These are phyloP conservation scores for Immersiella caudata DNA, from an alignment of 495 filamentous ascomycete species.

Conservation along the genomic window DNA sequence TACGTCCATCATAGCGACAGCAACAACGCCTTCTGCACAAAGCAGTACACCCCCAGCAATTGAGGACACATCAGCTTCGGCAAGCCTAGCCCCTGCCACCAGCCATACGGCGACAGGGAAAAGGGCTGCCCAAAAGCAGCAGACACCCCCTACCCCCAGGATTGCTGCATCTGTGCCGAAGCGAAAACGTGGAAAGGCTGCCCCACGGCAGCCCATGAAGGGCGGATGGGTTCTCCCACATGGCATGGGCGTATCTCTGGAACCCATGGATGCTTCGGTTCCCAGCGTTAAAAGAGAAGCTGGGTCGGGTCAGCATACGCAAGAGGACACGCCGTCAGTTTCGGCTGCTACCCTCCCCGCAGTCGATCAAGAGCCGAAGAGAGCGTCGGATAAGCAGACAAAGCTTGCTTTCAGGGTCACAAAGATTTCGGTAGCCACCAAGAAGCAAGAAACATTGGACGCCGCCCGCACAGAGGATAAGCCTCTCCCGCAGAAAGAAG, in stretches of 20 bases:
- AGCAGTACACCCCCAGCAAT: no score
- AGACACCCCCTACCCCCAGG: neutral
- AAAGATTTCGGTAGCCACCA: neutral
- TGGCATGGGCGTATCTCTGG: slow-evolving; percentile 38
- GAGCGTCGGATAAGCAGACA: neutral
- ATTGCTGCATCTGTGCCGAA: neutral
- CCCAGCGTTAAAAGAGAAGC: neutral
- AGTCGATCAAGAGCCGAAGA: neutral
- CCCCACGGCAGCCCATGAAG: slow-evolving; percentile 26
- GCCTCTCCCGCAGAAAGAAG: neutral
- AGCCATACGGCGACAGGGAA: neutral
- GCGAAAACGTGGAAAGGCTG: slow-evolving; percentile 20
- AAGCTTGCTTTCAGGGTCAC: neutral
- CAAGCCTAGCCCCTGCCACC: no score
- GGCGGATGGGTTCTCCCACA: slow-evolving; percentile 45
- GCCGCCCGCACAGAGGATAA: neutral
- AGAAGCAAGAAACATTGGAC: no score
- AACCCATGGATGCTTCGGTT: neutral
- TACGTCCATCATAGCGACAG: no score
- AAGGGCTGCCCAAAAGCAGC: neutral
- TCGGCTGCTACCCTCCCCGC: neutral
- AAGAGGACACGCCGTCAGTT: neutral
- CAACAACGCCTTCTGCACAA: no score
- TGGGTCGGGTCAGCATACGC: neutral
- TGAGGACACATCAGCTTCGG: no score